Evolutionary conservation across 768 basidiomycete genomes (phyloP), one percentile per base, ranked within the genome.

Genomic region (Mycena kentingensis): DNA sequence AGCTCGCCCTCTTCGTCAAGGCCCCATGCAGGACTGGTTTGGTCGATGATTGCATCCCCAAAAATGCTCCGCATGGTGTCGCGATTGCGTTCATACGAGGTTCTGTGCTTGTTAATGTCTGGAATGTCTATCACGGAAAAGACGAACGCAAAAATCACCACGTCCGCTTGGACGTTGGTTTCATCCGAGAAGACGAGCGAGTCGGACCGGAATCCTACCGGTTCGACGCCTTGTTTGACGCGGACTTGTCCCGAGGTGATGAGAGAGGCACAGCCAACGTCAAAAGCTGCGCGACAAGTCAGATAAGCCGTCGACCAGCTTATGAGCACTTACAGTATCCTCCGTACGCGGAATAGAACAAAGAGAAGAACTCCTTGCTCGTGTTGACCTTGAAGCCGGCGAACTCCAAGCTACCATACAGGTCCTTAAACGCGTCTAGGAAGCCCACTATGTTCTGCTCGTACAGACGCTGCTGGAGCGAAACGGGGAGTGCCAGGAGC

Each of bases 161-260:
- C 70, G 52, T 81, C 79, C 12, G 71, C 74, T 25, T 69, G 56
- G 2, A 78, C 57, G 13, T 64, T 58, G 10, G 68, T 67, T 5
- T 74, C 74, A 49, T 78, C 72, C 0, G 66, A 66, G 57, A 79
- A 77, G 6, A 72, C 51, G 4, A 77, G 55, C 10, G 66, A 68
- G 29, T 66, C 53, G 21, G 63, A 49, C 10, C 65, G 67, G 59
- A 78, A 73, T 11, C 60, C 60, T 18, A 67, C 66, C 29, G 78
- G 70, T 53, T 76, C 73, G 10, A 70, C 66, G 39, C 80, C 81
- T 60, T 78, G 78, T 68, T 83, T 84, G 55, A 85, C 64, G 59
- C 80, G 78, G 67, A 84, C 78, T 60, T 79, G 76, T 15, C 81
- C 81, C 27, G 76, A 69, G 27, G 71, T 72, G 56, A 84, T 78